These are phyloP conservation scores for Colletotrichum horii DNA, from an alignment of 2,329 filamentous ascomycete species.

Conservation along the genomic window DNA sequence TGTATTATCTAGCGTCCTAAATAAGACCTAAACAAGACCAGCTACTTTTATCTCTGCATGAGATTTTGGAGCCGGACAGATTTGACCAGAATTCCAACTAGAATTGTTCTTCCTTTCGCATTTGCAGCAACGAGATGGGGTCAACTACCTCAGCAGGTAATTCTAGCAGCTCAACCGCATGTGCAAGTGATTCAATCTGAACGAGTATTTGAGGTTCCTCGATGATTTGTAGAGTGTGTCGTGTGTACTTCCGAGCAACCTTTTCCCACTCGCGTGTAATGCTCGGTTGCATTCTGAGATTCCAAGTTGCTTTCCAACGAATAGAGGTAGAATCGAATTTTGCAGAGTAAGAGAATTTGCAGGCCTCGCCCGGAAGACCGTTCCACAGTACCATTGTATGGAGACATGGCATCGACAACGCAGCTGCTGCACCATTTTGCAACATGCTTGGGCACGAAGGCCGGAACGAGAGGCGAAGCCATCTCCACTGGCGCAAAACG, in stretches of 20 bases:
- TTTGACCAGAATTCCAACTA: too few relatives aligned
- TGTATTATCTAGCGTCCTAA: background rate
- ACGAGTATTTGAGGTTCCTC: background rate
- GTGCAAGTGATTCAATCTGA: background rate
- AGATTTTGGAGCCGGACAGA: too few relatives aligned
- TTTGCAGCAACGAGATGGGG: background rate
- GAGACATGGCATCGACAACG: slow-evolving; percentile 33
- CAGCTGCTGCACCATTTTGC: slow-evolving; percentile 24
- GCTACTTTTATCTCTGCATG: background rate
- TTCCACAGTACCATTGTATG: slow-evolving; percentile 39
- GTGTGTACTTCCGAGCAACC: background rate
- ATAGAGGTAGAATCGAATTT: background rate
- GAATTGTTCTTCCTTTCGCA: background rate
- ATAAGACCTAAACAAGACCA: background rate
- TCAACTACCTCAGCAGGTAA: background rate
- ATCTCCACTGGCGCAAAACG: background rate
- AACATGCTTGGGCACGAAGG: slow-evolving; percentile 24
- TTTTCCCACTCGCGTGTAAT: background rate
- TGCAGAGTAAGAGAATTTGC: slow-evolving; percentile 36
- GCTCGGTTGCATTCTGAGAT: background rate
- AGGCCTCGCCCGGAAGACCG: slow-evolving; percentile 30
- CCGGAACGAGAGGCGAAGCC: background rate
- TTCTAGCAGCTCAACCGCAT: background rate
- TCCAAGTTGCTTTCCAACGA: background rate
- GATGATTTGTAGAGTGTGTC: background rate